Conservation (phyloP, 2,329 filamentous ascomycete species). For the Fusarium nodosum region DNA sequence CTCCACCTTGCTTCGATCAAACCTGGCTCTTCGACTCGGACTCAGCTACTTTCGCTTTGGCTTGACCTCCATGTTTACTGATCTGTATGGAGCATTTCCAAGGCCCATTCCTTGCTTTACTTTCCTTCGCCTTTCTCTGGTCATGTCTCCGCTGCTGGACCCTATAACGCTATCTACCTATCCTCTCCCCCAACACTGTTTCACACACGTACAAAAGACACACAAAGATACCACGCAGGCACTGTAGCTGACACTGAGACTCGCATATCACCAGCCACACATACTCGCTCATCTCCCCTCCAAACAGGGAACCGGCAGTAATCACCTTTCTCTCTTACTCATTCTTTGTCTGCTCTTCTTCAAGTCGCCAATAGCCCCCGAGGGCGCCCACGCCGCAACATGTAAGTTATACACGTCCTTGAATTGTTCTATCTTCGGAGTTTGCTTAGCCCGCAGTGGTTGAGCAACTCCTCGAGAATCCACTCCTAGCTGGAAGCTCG, state of each 20-base stretch:
- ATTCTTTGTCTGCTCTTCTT: slow-evolving; percentile 31
- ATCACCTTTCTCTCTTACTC: slow-evolving; percentile 23
- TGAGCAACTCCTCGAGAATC: slow-evolving; percentile 16
- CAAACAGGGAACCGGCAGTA: slow-evolving; percentile 21
- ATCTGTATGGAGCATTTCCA: slow-evolving; percentile 30
- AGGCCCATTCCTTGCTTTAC: slow-evolving; percentile 31
- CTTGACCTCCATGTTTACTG: slow-evolving; percentile 36
- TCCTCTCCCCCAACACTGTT: slow-evolving; percentile 36
- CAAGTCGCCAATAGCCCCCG: slow-evolving; percentile 43
- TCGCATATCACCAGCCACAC: slow-evolving; percentile 46
- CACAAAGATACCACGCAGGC: slow-evolving; percentile 35
- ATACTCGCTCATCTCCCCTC: slow-evolving; percentile 23
- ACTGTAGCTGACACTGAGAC: slow-evolving; percentile 43
- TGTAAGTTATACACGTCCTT: slow-evolving; percentile 51
- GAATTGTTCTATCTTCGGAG: slow-evolving; percentile 15
- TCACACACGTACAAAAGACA: slow-evolving; percentile 38
- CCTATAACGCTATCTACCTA: slow-evolving; percentile 33
- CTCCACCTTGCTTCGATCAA: slow-evolving; percentile 25
- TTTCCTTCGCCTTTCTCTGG: slow-evolving; percentile 18
- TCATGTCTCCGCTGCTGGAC: slow-evolving; percentile 25
- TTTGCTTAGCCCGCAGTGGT: slow-evolving; percentile 12
- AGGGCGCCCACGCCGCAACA: slow-evolving; percentile 51
- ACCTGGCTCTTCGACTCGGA: slow-evolving; percentile 20
- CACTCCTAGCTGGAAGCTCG: slow-evolving; percentile 7
- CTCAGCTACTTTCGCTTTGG: slow-evolving; percentile 37